Evolutionary conservation across 805 yeast species (phyloP), one percentile per base, ranked within the genome.

Genomic region (Clavispora phyllophila): DNA sequence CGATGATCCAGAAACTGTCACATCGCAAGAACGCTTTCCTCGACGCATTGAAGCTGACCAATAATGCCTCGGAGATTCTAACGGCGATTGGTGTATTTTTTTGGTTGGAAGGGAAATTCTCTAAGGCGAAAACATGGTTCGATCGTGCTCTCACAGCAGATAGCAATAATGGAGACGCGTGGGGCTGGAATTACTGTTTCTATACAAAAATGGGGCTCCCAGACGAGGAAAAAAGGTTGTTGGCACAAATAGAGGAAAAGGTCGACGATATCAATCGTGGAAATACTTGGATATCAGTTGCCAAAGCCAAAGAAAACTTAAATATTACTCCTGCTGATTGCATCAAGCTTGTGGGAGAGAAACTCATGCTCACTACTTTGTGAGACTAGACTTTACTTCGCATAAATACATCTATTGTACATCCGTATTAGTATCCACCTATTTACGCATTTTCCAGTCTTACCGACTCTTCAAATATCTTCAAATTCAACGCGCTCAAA

Each of bases 91-190:
- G 93, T 0, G 63, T 70, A 10, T 75, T 79, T 43, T 81, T 89
- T 47, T 82, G 83, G 82, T 54, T 65, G 1, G 84, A 78, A 20
- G 82, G 84, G 0, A 84, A 84, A 49, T 61, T 72, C 20, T 63
- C 73, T 1, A 82, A 81, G 49, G 87, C 95, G 0, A 66, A 70
- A 42, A 72, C 81, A 12, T 90, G 96, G 88, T 76, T 88, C 43
- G 83, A 82, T 37, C 69, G 84, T 41, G 85, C 93, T 0, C 57
- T 82, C 9, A 67, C 63, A n/a, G 66, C 70, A 2, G 79, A 81
- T 43, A 59, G 66, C 1, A 66, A 62, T n/a, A 76, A 69, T 55
- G 97, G 96, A 4, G 97, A 90, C 61, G 62, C 73, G 3, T 88
- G 95, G 84, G 76, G 79, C 0, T 82, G 88, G 83, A 55, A 70